A percentile compares a stretch with the other conserved stretches of the same genome.
Evolutionary conservation across 2,329 filamentous ascomycete species (phyloP).

Genomic region (Fusarium coicis): DNA sequence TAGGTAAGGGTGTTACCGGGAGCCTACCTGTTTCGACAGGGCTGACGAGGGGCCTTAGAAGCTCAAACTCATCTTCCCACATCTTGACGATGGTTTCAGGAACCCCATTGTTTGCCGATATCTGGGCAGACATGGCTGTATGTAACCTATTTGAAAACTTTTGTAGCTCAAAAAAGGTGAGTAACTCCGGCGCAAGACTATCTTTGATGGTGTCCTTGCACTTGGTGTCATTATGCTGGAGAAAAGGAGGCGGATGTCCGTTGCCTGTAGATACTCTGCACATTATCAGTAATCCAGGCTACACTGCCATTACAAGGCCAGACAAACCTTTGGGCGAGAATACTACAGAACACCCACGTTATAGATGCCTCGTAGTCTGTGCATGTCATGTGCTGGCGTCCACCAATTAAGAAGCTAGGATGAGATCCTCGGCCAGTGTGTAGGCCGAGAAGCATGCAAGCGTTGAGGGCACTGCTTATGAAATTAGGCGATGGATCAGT

Average conservation of each 20-base stretch:
- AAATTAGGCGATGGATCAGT: slow-evolving; percentile 62
- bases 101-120: slow-evolving; percentile 59
- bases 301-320: not conserved
- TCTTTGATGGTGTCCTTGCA: slow-evolving; percentile 54
- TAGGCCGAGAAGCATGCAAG: slow-evolving; percentile 60
- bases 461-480: slow-evolving; percentile 58
- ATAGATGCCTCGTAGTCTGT: slow-evolving; percentile 63
- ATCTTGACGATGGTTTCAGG: slow-evolving; percentile 58
- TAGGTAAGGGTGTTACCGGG: not conserved
- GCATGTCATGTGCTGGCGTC: slow-evolving; percentile 55
- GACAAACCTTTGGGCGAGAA: slow-evolving; percentile 60
- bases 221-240: slow-evolving; percentile 60
- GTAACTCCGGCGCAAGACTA: slow-evolving; percentile 57
- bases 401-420: slow-evolving; percentile 58
- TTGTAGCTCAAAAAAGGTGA: slow-evolving; percentile 58
- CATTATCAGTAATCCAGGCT: slow-evolving; percentile 4
- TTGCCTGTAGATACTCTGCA: slow-evolving; percentile 51
- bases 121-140: slow-evolving; percentile 58
- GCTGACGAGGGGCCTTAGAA: slow-evolving; percentile 58
- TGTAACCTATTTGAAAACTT: slow-evolving; percentile 62
- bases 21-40: slow-evolving; percentile 58
- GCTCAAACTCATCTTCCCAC: slow-evolving; percentile 64
- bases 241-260: slow-evolving; percentile 61
- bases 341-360: slow-evolving; percentile 65
- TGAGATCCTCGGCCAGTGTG: slow-evolving; percentile 64